These are phyloP conservation scores for Tuber umbilicatum DNA, from an alignment of 495 filamentous ascomycete genomes.

Conservation along the genomic window DNA sequence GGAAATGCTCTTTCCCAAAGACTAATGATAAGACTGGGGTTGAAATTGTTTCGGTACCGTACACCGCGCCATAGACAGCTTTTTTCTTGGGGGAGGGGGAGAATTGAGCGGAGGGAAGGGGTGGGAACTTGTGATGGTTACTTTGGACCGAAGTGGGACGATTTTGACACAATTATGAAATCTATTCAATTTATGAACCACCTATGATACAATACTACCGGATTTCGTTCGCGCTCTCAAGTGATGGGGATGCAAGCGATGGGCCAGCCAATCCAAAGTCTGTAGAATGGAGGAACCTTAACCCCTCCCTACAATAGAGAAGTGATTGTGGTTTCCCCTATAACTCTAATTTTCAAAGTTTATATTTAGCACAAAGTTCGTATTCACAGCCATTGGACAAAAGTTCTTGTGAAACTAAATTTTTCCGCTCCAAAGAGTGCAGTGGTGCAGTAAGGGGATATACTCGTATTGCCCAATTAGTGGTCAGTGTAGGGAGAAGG, in stretches of 20 bases:
- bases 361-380: not conserved
- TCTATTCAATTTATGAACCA: not conserved
- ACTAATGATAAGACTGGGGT: not conserved
- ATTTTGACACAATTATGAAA: not conserved
- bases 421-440: not conserved
- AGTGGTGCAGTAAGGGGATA: not conserved
- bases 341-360: not conserved
- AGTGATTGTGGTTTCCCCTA: not conserved
- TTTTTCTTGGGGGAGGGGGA: not conserved
- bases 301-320: not conserved
- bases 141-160: not conserved
- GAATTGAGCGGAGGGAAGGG: not conserved
- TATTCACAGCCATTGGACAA: not conserved
- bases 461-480: not conserved
- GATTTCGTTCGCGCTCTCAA: not conserved
- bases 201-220: not conserved
- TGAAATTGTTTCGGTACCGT: not conserved
- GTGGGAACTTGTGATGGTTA: not conserved
- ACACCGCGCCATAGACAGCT: not conserved
- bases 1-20: not conserved
- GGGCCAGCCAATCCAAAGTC: not conserved
- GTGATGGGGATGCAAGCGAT: not conserved
- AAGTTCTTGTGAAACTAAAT: not conserved
- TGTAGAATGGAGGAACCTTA: not conserved
- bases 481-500: not conserved